Evolutionary conservation across 148 eudicot genomes (phyloP).

Genomic region (Vaccinium corymbosum): DNA sequence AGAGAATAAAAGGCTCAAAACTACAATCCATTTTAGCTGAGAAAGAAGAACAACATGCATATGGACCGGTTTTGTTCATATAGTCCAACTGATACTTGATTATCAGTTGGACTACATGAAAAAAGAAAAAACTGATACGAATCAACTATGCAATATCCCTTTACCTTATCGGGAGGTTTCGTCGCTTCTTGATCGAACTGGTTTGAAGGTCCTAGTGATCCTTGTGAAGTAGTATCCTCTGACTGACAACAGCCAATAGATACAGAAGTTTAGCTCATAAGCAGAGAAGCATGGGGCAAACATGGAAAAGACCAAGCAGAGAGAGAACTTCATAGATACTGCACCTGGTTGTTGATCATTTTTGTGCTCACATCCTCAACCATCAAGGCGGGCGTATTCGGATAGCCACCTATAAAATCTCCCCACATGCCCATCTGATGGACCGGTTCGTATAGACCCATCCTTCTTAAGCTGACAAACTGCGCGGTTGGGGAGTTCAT

Average conservation of each 20-base stretch:
- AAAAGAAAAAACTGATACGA: neutral
- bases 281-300: neutral
- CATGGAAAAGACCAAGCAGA: neutral
- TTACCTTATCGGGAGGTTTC: constrained; percentile 71
- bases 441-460: constrained; percentile 79
- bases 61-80: neutral
- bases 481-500: constrained; percentile 68
- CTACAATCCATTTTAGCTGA: neutral
- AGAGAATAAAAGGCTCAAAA: neutral
- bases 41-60: neutral
- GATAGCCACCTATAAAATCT: constrained; percentile 61
- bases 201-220: constrained; percentile 49
- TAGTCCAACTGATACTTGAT: neutral
- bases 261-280: neutral
- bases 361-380: constrained; percentile 53
- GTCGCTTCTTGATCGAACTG: constrained; percentile 69
- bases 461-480: constrained; percentile 63
- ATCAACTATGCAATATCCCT: neutral
- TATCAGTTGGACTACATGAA: no score
- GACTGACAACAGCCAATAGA: constrained; percentile 34
- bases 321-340: neutral
- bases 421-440: constrained; percentile 78
- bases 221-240: constrained; percentile 66
- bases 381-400: constrained; percentile 49
- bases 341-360: constrained; percentile 57